Base-by-base conservation (phyloP, 225 moss, liverwort and hornwort genomes). In the Takakia lepidozioides region DNA sequence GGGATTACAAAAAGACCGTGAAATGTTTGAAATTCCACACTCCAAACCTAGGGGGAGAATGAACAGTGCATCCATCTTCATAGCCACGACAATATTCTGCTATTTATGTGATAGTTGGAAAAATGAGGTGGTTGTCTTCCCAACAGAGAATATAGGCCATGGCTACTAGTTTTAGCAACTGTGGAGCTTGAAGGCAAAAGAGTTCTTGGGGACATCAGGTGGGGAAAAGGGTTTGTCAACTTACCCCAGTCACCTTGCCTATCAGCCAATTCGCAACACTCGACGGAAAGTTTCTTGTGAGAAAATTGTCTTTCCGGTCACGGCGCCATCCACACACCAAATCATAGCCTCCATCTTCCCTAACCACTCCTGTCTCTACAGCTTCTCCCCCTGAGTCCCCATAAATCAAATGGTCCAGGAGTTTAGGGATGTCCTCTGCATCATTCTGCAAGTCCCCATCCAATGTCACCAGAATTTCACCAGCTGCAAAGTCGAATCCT, bases 371-470 rank as follows among this genome's bases (percentile, higher is more conserved):
- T 0, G 65, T 70, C 34, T 60, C 43, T 51, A 74, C 56, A 13
- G 27, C 20, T 7, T 38, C 38, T 14, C 66, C 69, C 19, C 48
- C 63, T 52, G 36, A 60, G 23, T 66, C 65, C 21, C 79, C 79
- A 38, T 27, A 30, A 0, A 67, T 2, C 0, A 79, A 32, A 25
- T 79, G 49, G 25, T 70, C 62, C 1, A 79, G 27, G 21, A 79
- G 66, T 43, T 49, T 38, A 20, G 74, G 70, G 23, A 74, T 74
- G 39, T 79, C 79, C 20, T 74, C 63, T 2, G 74, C 62, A 53
- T 79, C 74, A 42, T 79, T 79, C 51, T 79, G 74, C 52, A 74
- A 63, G 46, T 79, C 79, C 48, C 74, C 79, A 27, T 74, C 74
- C 51, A 79, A 39, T 1, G 79, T 79, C 51, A 79, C 70, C 14